Evolutionary conservation across 441 rosid species (phyloP).

Genomic region (Theobroma grandiflorum): DNA sequence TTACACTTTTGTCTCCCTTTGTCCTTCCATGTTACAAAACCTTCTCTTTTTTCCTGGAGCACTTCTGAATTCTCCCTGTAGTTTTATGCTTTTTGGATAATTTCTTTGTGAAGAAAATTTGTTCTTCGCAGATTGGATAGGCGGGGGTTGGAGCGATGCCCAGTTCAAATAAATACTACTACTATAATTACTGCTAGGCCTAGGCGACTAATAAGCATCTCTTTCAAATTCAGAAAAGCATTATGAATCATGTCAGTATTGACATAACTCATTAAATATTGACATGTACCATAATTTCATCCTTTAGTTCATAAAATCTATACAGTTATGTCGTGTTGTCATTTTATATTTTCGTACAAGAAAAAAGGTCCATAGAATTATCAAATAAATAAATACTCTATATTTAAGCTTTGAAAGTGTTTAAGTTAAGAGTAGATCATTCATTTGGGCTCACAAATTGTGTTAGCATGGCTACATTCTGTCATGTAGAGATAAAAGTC

Average conservation of each 20-base stretch:
- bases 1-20: background rate
- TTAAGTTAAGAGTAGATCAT: background rate
- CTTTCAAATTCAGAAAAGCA: background rate
- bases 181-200: background rate
- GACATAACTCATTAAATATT: background rate
- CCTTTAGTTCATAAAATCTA: background rate
- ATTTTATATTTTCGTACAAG: no score
- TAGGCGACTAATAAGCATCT: background rate
- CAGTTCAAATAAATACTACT: background rate
- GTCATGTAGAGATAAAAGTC: no score
- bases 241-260: background rate
- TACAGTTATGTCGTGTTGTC: no score
- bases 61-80: background rate
- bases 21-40: background rate
- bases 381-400: background rate
- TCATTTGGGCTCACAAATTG: background rate
- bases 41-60: background rate
- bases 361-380: no score
- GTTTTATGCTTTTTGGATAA: background rate
- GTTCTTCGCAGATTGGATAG: background rate
- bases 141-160: background rate
- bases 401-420: slow-evolving; percentile 1
- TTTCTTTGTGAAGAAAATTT: background rate
- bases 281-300: background rate
- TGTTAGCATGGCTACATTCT: no score